Evolutionary conservation across 805 yeast species (phyloP).

Genomic region (Saccharomycopsis sp.): DNA sequence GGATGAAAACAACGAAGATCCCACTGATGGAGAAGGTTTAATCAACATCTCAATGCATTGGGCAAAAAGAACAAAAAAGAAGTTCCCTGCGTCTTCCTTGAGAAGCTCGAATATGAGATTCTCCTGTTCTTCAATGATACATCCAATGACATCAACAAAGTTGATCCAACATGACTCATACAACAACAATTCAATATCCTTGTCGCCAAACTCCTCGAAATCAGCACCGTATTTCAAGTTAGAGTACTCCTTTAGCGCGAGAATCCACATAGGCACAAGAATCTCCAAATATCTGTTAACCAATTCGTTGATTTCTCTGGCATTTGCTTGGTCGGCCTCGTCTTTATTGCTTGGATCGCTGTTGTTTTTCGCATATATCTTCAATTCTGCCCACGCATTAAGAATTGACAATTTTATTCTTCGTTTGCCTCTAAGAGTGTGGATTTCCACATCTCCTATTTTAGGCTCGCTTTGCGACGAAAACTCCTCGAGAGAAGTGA

Average conservation of each 20-base stretch:
- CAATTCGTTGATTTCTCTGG: slow-evolving; percentile 41
- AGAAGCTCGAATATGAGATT: slow-evolving; percentile 40
- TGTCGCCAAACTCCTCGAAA: slow-evolving; percentile 24
- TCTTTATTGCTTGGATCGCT: slow-evolving; percentile 8
- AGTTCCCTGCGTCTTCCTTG: slow-evolving; percentile 51
- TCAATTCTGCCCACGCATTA: slow-evolving; percentile 68
- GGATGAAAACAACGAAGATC: slow-evolving; percentile 9
- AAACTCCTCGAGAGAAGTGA: slow-evolving; percentile 56
- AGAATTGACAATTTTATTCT: slow-evolving; percentile 54
- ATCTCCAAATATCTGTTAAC: slow-evolving; percentile 50
- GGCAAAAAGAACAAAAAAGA: slow-evolving; percentile 75
- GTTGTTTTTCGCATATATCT: slow-evolving; percentile 30
- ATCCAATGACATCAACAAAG: slow-evolving; percentile 67
- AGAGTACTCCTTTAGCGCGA: slow-evolving; percentile 68
- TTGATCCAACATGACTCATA: slow-evolving; percentile 68
- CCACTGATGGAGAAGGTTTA: slow-evolving; percentile 26
- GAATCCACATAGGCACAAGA: slow-evolving; percentile 74
- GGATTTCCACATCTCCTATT: slow-evolving; percentile 50
- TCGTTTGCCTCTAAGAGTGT: slow-evolving; percentile 40
- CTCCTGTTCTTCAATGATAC: slow-evolving; percentile 48
- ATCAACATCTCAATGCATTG: slow-evolving; percentile 74
- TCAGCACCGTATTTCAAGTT: slow-evolving; percentile 47
- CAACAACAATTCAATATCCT: slow-evolving; percentile 29
- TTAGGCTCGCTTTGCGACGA: slow-evolving; percentile 31
- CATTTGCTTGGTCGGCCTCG: slow-evolving; percentile 24